phyloP scores from a whole-genome alignment of 441 rosid genomes.

The Pelargonium fulgidum region DNA sequence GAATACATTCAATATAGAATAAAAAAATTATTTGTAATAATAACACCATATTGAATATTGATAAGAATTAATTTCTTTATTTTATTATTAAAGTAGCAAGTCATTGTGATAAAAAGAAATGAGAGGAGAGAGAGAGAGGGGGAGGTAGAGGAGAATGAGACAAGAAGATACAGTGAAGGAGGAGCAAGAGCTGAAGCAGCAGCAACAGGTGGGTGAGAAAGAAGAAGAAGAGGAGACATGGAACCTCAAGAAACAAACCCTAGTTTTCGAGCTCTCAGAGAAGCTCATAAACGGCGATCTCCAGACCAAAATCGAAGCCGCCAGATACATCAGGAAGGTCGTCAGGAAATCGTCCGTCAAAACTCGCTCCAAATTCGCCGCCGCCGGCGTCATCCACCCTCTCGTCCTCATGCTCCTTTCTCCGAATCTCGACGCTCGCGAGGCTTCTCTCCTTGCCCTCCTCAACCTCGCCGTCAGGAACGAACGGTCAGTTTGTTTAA shows the following conservation, averaged over 20 bases:
- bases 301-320: conserved; percentile 51
- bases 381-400: conserved; percentile 65
- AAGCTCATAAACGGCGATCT: conserved; percentile 55
- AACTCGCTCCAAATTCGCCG: conserved; percentile 57
- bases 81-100: too few relatives aligned
- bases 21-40: too few relatives aligned
- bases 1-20: too few relatives aligned
- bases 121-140: background rate
- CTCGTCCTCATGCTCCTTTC: conserved; percentile 56
- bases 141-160: background rate
- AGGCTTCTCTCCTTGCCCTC: conserved; percentile 69
- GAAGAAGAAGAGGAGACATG: conserved; percentile 29
- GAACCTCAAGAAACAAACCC: conserved; percentile 41
- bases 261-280: conserved; percentile 39
- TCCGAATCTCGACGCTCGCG: conserved; percentile 47
- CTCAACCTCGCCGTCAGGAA: conserved; percentile 71
- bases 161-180: background rate
- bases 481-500: conserved; percentile 38
- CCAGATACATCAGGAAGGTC: conserved; percentile 47
- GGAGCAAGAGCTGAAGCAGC: background rate
- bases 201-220: background rate
- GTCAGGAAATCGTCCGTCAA: conserved; percentile 51
- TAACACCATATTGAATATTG: too few relatives aligned
- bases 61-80: too few relatives aligned
- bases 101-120: too few relatives aligned